Percentiles rank a stretch among this genome's conserved stretches.
Conservation (phyloP, 441 rosid species). For the Mallotus repandus region DNA sequence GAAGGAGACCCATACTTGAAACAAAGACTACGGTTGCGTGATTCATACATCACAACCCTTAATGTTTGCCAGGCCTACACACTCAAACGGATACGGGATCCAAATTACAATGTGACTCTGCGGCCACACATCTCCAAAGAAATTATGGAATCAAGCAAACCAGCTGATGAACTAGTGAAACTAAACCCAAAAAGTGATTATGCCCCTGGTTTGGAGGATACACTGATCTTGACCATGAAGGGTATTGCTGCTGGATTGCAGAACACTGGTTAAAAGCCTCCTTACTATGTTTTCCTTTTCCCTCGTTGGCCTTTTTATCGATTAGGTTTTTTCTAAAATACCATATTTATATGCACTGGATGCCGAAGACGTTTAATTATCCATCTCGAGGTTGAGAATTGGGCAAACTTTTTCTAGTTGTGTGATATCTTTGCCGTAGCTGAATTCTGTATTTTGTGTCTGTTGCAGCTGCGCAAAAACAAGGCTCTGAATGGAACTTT, state of each 20-base stretch:
- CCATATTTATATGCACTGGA: slow-evolving; percentile 6
- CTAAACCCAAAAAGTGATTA: slow-evolving; percentile 80
- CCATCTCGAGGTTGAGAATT: not conserved
- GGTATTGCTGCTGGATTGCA: slow-evolving; percentile 94
- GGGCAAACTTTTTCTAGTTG: slow-evolving; percentile 8
- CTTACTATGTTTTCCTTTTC: not conserved
- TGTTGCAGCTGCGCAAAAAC: not conserved
- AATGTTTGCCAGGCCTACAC: slow-evolving; percentile 93
- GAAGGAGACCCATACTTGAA: slow-evolving; percentile 92
- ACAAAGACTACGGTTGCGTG: slow-evolving; percentile 83
- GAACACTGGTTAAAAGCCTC: slow-evolving; percentile 65
- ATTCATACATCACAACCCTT: slow-evolving; percentile 86
- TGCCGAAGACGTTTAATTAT: slow-evolving; percentile 13
- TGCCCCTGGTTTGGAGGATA: slow-evolving; percentile 88
- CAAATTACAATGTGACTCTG: slow-evolving; percentile 56
- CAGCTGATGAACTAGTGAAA: slow-evolving; percentile 65
- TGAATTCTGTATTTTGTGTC: not conserved
- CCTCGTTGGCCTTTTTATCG: not conserved
- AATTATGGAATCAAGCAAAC: slow-evolving; percentile 61
- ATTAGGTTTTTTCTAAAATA: slow-evolving; percentile 3
- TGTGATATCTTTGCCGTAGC: slow-evolving; percentile 15
- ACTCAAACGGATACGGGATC: slow-evolving; percentile 79
- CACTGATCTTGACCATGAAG: slow-evolving; percentile 94
- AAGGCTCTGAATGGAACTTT: not conserved
- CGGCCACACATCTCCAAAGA: slow-evolving; percentile 78